These are phyloP conservation scores for Xylariaceae sp. DNA, from an alignment of 2,329 filamentous ascomycete species.

Conservation along the genomic window DNA sequence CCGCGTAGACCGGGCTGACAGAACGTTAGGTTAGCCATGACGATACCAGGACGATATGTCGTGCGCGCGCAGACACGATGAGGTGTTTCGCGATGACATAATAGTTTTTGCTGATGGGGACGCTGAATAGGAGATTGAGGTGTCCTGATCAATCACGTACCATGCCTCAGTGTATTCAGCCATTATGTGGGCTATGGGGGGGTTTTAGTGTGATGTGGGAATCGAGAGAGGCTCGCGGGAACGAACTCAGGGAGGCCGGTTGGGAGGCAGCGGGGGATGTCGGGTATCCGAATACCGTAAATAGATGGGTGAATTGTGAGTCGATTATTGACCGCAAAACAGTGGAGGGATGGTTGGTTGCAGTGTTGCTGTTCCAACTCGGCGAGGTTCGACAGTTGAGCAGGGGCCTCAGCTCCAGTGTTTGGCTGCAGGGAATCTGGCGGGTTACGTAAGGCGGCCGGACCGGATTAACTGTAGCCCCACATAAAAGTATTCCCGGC, in stretches of 20 bases:
- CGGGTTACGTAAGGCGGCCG: conserved; percentile 21
- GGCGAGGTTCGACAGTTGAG: conserved; percentile 15
- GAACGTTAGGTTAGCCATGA: conserved; percentile 27
- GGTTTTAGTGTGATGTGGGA: conserved; percentile 10
- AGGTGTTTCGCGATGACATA: conserved; percentile 12
- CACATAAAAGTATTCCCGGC: conserved; percentile 12
- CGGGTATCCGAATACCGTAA: conserved; percentile 7
- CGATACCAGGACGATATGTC: background rate
- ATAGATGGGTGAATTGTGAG: conserved; percentile 14
- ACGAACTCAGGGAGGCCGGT: conserved; percentile 14
- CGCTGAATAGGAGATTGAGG: conserved; percentile 16
- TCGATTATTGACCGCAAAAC: conserved; percentile 6
- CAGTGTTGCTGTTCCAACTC: background rate
- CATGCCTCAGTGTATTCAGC: conserved; percentile 34
- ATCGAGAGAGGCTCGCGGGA: conserved; percentile 11
- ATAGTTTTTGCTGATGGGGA: conserved; percentile 24
- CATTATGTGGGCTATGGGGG: conserved; percentile 26
- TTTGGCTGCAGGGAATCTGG: conserved; percentile 24
- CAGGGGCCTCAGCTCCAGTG: conserved; percentile 18
- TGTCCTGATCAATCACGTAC: conserved; percentile 32
- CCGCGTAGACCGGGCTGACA: conserved; percentile 91
- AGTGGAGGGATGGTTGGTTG: conserved; percentile 13
- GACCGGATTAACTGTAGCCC: conserved; percentile 22
- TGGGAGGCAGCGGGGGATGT: conserved; percentile 5
- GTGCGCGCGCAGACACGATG: background rate